Base-by-base conservation (phyloP, 257 asterid genomes). In the Nicotiana tabacum region DNA sequence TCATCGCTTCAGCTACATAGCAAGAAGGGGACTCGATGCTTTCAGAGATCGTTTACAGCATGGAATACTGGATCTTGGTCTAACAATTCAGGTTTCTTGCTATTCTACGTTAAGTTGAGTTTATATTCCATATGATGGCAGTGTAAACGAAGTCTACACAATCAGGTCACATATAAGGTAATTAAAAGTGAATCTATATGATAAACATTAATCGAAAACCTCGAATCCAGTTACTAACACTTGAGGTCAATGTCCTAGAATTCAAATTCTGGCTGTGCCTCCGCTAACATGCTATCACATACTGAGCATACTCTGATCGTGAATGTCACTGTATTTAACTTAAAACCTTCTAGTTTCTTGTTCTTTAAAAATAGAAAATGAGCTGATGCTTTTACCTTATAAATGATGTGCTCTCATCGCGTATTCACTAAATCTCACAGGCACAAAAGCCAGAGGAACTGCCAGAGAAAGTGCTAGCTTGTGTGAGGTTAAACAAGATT, bases 371-470 rank as follows among this genome's bases (percentile, higher is more conserved):
- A 0, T 70, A 9, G 56, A 69, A 69, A 69, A 9, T 18, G 55
- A 68, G 1, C 18, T 37, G 56, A 37, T 18, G 77, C 9, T 18
- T 18, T 37, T 51, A 56, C 53, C 10, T 37, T 68, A 39, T 39
- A 69, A n/a, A 18, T 68, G 56, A 37, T 37, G 30, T 69, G 78
- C 6, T 39, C 33, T 53, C 18, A 53, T 53, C 17, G 0, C 51
- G 21, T 55, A 55, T 6, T 58, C 1, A 27, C 61, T 27, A 48
- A 74, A 3, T 27, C 80, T 4, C 5, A 64, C 89, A 94, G 98
- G 98, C 98, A 21, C 96, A 93, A 66, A 95, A 93, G 70, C 92
- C 92, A 15, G 98, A 95, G 77, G 98, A 95, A 80, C 89, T 95
- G 80, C 98, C 98, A 11, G 98, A 95, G 87, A 87, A 84, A 79